Base-by-base conservation (phyloP, 2,329 filamentous ascomycete species). In the Ophiostoma ips region DNA sequence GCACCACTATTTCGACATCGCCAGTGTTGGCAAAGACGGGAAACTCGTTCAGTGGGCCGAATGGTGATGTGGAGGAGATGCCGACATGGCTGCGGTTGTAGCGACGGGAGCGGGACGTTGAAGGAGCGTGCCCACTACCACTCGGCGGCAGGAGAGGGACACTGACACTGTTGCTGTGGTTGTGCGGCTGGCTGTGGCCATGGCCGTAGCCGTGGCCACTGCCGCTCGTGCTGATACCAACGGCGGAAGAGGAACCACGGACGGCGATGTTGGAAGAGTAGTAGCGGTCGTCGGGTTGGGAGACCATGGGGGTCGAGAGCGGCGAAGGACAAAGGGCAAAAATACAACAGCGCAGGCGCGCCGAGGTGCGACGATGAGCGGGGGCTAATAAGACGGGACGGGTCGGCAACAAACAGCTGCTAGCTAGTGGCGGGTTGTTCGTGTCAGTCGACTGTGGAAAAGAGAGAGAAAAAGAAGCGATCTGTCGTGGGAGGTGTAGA, bases 1-100 rank as follows among this genome's bases (percentile, higher is more conserved):
- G 76, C 59, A 95, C 77, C 50, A 90, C 62, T 55, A 96, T 88
- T 67, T 96, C 90, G 60, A 95, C 87, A 66, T 96, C 89, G 61
- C 90, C 90, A 35, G 85, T 90, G 59, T 89, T 83, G 46, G 81
- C 81, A 66, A 95, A 96, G 61, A 94, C 70, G 19, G 90, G 90
- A 59, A 95, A 96, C 63, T 95, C 89, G 63, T 95, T 95, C 62
- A 85, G 84, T 38, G 84, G 77, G 21, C 79, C 68, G 60, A 83
- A 81, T 1, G 48, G 30, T 7, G 49, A 46, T 5, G 44, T 36
- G 1, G 45, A 45, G 16, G 73, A 70, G 54, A 82, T 82, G 52
- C 87, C 87, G 59, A 83, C 79, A 62, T 92, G 85, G 45, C 87
- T 92, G 55, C 87, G 83, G 62, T 84, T 83, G 60, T 88, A 85